Evolutionary conservation across 2,329 filamentous ascomycete genomes (phyloP).

Genomic region (Ophiostoma ulmi): DNA sequence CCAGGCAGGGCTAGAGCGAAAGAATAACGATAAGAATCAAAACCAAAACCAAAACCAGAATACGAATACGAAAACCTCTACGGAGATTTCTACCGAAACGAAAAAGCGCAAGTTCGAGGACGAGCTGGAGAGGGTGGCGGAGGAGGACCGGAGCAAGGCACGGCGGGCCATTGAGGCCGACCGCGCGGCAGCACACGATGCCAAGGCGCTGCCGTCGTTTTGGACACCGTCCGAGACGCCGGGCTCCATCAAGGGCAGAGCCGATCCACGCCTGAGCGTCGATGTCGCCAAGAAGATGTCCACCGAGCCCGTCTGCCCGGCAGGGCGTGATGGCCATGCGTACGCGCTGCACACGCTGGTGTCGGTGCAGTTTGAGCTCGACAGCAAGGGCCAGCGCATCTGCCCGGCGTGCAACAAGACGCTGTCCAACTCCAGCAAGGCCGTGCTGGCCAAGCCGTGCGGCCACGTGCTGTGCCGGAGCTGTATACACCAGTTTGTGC

Average conservation of each 20-base stretch:
- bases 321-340: slow-evolving; percentile 39
- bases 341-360: slow-evolving; percentile 77
- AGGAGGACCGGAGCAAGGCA: slow-evolving; percentile 64
- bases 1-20: slow-evolving; percentile 60
- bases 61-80: not conserved
- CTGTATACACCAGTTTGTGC: slow-evolving; percentile 80
- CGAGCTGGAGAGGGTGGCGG: slow-evolving; percentile 65
- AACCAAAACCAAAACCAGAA: not conserved
- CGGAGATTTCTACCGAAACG: slow-evolving; percentile 33
- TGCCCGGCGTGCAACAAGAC: slow-evolving; percentile 85
- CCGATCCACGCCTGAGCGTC: not conserved
- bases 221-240: slow-evolving; percentile 88
- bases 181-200: slow-evolving; percentile 60
- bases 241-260: slow-evolving; percentile 32
- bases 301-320: slow-evolving; percentile 18
- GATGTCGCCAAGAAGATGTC: not conserved
- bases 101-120: slow-evolving; percentile 73
- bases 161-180: slow-evolving; percentile 67
- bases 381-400: slow-evolving; percentile 36
- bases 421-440: slow-evolving; percentile 75
- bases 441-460: slow-evolving; percentile 78
- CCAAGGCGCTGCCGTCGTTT: slow-evolving; percentile 69
- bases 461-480: slow-evolving; percentile 86
- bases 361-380: slow-evolving; percentile 63
- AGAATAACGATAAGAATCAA: not conserved